These are phyloP conservation scores for Aphanomyces stellatus DNA, from an alignment of 352 stramenopile species.

Conservation along the genomic window DNA sequence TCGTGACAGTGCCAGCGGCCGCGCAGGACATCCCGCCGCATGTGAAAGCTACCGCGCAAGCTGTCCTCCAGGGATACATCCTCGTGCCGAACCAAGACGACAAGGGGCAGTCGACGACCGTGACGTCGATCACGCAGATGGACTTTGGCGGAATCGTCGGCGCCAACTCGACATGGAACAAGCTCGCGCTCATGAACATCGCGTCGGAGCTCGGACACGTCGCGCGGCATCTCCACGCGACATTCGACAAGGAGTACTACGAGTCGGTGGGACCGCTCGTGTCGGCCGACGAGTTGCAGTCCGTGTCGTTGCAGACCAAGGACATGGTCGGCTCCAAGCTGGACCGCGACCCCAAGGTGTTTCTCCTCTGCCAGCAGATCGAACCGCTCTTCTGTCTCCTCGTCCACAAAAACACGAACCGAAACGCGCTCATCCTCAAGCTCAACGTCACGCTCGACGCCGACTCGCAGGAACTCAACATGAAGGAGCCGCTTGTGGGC, in stretches of 20 bases:
- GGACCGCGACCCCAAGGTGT: slow-evolving; percentile 36
- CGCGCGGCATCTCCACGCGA: slow-evolving; percentile 28
- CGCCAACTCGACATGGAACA: neutral
- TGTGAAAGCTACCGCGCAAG: slow-evolving; percentile 23
- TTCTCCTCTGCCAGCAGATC: slow-evolving; percentile 36
- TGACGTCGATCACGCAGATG: slow-evolving; percentile 73
- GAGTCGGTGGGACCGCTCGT: slow-evolving; percentile 39
- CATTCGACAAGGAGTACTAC: slow-evolving; percentile 50
- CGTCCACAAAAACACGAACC: slow-evolving; percentile 53
- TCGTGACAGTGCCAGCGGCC: slow-evolving; percentile 60
- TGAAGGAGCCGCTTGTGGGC: slow-evolving; percentile 29
- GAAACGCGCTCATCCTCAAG: slow-evolving; percentile 46
- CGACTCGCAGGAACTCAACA: slow-evolving; percentile 26
- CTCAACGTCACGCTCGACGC: slow-evolving; percentile 25
- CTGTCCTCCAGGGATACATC: slow-evolving; percentile 57
- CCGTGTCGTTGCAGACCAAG: slow-evolving; percentile 31
- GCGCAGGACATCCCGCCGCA: slow-evolving; percentile 26
- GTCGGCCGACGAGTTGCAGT: slow-evolving; percentile 31
- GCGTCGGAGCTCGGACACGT: slow-evolving; percentile 49
- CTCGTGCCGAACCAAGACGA: slow-evolving; percentile 54
- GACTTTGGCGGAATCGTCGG: slow-evolving; percentile 51
- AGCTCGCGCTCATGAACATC: slow-evolving; percentile 25
- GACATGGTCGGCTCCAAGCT: slow-evolving; percentile 24
- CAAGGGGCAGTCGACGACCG: slow-evolving; percentile 50
- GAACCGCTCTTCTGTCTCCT: slow-evolving; percentile 43